A percentile compares a stretch with the other conserved stretches of the same genome.
Evolutionary conservation across 2,329 filamentous ascomycete species (phyloP).

Genomic region (Venturia carpophila): DNA sequence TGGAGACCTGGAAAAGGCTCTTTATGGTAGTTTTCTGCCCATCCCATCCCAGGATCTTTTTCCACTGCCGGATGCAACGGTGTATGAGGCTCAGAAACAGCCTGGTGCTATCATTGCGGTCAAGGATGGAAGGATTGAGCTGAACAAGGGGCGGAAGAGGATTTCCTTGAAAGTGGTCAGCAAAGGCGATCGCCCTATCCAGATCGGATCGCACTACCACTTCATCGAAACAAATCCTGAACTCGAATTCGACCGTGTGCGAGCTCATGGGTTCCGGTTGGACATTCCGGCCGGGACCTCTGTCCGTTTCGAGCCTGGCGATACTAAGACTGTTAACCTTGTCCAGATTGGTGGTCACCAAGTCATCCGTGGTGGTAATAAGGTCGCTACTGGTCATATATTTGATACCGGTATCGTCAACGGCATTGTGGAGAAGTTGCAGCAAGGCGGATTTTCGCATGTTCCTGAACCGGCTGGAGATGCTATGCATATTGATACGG

Average conservation of each 20-base stretch:
- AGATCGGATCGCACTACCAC: conserved; percentile 90
- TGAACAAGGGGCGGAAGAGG: conserved; percentile 69
- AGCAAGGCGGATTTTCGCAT: conserved; percentile 71
- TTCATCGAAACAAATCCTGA: conserved; percentile 92
- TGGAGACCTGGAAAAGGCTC: conserved; percentile 73
- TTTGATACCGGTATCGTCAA: conserved; percentile 53
- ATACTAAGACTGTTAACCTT: conserved; percentile 79
- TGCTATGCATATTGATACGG: conserved; percentile 48
- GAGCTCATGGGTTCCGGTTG: conserved; percentile 75
- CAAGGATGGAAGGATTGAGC: conserved; percentile 55
- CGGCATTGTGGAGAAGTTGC: conserved; percentile 59
- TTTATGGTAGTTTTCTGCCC: conserved; percentile 88
- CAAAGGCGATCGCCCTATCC: conserved; percentile 80
- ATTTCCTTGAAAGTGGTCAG: conserved; percentile 72
- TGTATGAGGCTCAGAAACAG: conserved; percentile 59
- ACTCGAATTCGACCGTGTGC: conserved; percentile 76
- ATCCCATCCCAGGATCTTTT: conserved; percentile 64
- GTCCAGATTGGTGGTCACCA: conserved; percentile 79
- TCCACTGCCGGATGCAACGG: conserved; percentile 53
- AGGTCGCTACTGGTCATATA: conserved; percentile 64
- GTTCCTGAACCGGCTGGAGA: conserved; percentile 56
- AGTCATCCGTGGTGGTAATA: conserved; percentile 78
- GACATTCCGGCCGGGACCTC: conserved; percentile 90
- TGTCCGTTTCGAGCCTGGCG: conserved; percentile 87
- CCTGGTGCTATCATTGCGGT: conserved; percentile 73